Percentiles rank a stretch among this genome's conserved stretches.
These are phyloP conservation scores for Scedosporium apiospermum DNA, from an alignment of 2,329 filamentous ascomycete species.

Conservation along the genomic window DNA sequence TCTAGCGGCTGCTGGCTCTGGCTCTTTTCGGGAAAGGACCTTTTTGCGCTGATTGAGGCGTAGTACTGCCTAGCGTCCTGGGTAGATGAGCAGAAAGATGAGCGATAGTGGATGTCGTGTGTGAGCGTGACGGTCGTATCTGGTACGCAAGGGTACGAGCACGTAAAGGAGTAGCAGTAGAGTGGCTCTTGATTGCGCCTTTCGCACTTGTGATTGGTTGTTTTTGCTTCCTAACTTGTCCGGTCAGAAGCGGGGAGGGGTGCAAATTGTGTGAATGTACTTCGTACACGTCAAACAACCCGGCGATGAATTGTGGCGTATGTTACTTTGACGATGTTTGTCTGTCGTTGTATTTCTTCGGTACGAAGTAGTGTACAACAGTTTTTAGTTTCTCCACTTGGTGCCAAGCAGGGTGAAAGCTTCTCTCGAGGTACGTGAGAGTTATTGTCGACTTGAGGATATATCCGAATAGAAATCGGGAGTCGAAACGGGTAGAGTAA, in stretches of 20 bases:
- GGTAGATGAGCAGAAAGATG: not conserved
- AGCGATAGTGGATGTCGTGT: not conserved
- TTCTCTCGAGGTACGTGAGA: not conserved
- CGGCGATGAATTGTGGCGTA: not conserved
- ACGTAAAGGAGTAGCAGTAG: not conserved
- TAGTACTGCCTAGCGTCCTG: not conserved
- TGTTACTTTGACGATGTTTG: not conserved
- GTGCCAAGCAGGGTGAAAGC: not conserved
- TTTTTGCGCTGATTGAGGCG: not conserved
- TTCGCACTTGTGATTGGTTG: not conserved
- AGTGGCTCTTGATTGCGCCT: not conserved
- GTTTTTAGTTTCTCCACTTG: not conserved
- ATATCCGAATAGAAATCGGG: too few relatives aligned
- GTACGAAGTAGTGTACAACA: too few relatives aligned
- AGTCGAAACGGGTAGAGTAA: too few relatives aligned
- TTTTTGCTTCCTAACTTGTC: slow-evolving; percentile 5
- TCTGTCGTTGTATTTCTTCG: too few relatives aligned
- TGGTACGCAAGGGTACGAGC: not conserved
- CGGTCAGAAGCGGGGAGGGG: not conserved
- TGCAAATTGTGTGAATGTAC: not conserved
- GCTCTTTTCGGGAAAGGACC: not conserved
- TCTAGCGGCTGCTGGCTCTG: not conserved
- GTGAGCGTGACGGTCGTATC: not conserved
- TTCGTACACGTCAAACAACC: too few relatives aligned
- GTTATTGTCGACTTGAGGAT: too few relatives aligned